These are phyloP conservation scores for Purshia tridentata DNA, from an alignment of 306 rosid species.

Conservation along the genomic window DNA sequence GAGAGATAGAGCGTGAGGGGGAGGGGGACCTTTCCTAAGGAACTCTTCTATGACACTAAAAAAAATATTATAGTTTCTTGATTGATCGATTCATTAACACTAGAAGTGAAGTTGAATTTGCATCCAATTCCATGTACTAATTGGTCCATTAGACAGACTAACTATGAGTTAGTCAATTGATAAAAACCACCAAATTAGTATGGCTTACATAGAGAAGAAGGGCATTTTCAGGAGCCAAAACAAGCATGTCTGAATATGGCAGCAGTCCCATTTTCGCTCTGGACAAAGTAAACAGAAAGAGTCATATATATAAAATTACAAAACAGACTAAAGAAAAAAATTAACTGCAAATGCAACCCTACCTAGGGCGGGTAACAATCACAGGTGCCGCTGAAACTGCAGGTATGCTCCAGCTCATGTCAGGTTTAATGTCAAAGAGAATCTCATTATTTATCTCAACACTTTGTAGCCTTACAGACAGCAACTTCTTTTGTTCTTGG, in stretches of 20 bases:
- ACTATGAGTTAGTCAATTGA: conserved; percentile 4
- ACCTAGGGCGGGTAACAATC: conserved; percentile 85
- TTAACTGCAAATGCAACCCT: conserved; percentile 10
- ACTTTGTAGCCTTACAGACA: conserved; percentile 78
- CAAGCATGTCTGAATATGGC: conserved; percentile 71
- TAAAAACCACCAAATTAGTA: conserved; percentile 20
- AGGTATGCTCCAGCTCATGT: conserved; percentile 94
- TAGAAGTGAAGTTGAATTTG: background rate
- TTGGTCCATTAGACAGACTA: conserved; percentile 3
- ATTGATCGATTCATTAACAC: background rate
- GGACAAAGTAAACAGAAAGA: conserved; percentile 35
- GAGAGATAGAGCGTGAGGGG: background rate
- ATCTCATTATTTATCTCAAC: conserved; percentile 84
- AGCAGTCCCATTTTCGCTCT: conserved; percentile 76
- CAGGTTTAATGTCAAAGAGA: conserved; percentile 81
- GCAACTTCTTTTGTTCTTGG: conserved; percentile 80
- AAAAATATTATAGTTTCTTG: background rate
- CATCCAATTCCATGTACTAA: background rate
- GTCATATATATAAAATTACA: conserved; percentile 18
- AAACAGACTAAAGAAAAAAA: conserved; percentile 18
- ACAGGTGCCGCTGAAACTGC: conserved; percentile 88
- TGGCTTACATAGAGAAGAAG: conserved; percentile 91
- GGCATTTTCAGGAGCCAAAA: conserved; percentile 77
- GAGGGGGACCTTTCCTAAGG: too few species aligned
- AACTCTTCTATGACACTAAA: too few species aligned